A percentile compares a stretch with the other conserved stretches of the same genome.
Evolutionary conservation across 2,329 filamentous ascomycete genomes (phyloP).

Genomic region (Fusarium sp.): DNA sequence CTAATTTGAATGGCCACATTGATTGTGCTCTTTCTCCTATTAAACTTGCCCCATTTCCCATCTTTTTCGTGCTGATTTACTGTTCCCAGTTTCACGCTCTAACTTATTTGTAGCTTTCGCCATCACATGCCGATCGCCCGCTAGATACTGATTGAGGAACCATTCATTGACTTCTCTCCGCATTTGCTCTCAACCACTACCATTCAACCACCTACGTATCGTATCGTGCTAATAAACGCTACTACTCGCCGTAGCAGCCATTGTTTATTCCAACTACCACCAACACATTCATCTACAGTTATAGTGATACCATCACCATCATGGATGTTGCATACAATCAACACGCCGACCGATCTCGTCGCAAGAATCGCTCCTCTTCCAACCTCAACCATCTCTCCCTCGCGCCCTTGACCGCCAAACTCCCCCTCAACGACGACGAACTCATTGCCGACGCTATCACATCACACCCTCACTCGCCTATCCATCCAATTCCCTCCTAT

Average conservation of each 20-base stretch:
- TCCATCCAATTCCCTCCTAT: constrained; percentile 57
- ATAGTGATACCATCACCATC: not conserved
- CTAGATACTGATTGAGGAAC: constrained; percentile 16
- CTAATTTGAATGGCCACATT: not conserved
- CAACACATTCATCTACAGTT: not conserved
- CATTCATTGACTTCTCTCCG: constrained; percentile 29
- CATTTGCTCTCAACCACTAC: constrained; percentile 17
- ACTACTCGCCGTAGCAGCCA: not conserved
- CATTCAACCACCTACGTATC: constrained; percentile 1
- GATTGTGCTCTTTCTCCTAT: not conserved
- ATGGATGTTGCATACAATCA: constrained; percentile 71
- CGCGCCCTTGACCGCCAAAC: constrained; percentile 69
- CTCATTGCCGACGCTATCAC: constrained; percentile 50
- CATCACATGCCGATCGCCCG: constrained; percentile 38
- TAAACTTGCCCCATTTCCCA: not conserved
- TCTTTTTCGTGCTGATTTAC: constrained; percentile 11
- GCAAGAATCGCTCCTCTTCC: constrained; percentile 66
- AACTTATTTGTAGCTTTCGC: not conserved
- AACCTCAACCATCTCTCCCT: constrained; percentile 69
- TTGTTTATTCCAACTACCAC: not conserved
- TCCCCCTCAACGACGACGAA: constrained; percentile 65
- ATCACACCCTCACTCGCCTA: constrained; percentile 40
- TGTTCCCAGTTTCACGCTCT: constrained; percentile 2
- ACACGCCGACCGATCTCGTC: constrained; percentile 64
- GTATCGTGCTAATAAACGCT: not conserved